A percentile compares a stretch with the other conserved stretches of the same genome.
Conservation (phyloP, 345 rosid species). For the Mangifera indica region DNA sequence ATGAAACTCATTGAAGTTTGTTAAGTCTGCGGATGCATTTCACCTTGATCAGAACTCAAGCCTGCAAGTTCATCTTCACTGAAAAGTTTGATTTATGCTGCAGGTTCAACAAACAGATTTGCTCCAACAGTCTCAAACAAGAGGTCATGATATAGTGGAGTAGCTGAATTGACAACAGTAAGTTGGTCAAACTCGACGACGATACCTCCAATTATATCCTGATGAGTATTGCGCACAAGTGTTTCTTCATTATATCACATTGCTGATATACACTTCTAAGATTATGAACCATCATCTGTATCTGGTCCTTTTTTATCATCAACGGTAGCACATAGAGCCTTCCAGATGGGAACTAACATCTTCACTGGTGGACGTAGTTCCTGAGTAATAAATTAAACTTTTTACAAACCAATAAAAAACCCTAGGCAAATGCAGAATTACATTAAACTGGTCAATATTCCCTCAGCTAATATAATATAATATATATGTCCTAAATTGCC, state of each 20-base stretch:
- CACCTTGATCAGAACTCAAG: background rate
- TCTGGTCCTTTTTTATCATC: constrained; percentile 30
- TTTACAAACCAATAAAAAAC: background rate
- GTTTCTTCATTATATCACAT: background rate
- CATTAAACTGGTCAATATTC: background rate
- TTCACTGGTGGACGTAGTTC: constrained; percentile 69
- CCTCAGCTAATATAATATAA: too few species aligned
- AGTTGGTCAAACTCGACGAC: background rate
- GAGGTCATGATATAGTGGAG: background rate
- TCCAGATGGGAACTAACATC: constrained; percentile 82
- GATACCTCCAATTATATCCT: background rate
- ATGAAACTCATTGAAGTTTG: background rate
- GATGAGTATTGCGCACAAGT: background rate
- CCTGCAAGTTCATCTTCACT: background rate
- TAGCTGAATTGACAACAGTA: background rate
- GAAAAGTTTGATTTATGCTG: background rate
- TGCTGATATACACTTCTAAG: background rate
- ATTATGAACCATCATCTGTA: constrained; percentile 22
- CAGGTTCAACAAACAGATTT: constrained; percentile 10
- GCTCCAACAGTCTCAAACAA: background rate
- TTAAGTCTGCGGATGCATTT: background rate
- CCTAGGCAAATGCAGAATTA: background rate
- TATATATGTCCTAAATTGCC: background rate
- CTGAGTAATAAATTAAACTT: constrained; percentile 33
- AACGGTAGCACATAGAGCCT: constrained; percentile 56